Percentiles rank a stretch among this genome's conserved stretches.
Evolutionary conservation across 108 stramenopile species (phyloP).

Genomic region (Cyclotella cryptica): DNA sequence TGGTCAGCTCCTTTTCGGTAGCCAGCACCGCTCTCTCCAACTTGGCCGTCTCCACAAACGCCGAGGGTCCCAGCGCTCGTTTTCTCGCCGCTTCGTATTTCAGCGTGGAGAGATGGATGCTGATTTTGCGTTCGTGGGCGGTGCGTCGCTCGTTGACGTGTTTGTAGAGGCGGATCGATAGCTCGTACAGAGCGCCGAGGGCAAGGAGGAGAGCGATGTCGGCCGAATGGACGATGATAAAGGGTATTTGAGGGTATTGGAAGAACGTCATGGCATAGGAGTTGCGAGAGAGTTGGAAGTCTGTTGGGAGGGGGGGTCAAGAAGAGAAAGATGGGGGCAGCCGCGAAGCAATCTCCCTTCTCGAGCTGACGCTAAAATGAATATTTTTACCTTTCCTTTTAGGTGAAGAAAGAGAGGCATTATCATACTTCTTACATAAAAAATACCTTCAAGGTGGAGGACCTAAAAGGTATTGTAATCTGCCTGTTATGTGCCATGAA

Average conservation of each 20-base stretch:
- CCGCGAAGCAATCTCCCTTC: no score
- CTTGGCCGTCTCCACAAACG: conserved; percentile 87
- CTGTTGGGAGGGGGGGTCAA: no score
- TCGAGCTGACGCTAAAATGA: no score
- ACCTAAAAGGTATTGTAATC: no score
- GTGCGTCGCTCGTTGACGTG: conserved; percentile 54
- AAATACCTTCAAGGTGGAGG: no score
- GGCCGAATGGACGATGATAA: conserved; percentile 43
- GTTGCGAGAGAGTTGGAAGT: no score
- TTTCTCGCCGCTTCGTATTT: conserved; percentile 62
- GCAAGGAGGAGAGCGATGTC: conserved; percentile 75
- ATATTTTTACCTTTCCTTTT: no score
- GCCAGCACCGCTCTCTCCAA: conserved; percentile 77
- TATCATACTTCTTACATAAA: no score
- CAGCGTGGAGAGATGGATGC: conserved; percentile 54
- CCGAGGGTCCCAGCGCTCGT: conserved; percentile 69
- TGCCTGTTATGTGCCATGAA: no score
- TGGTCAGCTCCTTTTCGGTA: conserved; percentile 65
- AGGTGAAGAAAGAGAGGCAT: no score
- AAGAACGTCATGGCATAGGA: conserved; percentile 48
- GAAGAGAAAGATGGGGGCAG: no score
- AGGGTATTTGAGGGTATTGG: conserved; percentile 46
- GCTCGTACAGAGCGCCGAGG: conserved; percentile 62
- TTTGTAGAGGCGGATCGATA: conserved; percentile 50
- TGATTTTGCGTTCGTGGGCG: conserved; percentile 47